phyloP scores from a whole-genome alignment of 2,329 filamentous ascomycete species.

The Alternaria sp. region DNA sequence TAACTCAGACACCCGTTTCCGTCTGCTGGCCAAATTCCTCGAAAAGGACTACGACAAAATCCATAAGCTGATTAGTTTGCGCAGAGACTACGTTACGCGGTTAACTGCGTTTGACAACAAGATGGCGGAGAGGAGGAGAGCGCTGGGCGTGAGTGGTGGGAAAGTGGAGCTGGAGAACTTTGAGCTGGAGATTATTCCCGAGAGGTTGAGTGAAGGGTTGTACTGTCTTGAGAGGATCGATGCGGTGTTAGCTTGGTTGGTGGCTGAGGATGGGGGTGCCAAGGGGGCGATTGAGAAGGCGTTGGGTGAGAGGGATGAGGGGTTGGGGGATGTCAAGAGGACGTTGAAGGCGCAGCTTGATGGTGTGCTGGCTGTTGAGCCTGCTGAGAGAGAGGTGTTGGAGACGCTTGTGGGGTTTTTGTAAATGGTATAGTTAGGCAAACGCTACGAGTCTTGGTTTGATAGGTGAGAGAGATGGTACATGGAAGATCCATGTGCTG shows the following conservation, averaged over 20 bases:
- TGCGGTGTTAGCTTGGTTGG: constrained; percentile 85
- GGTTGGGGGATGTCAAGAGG: constrained; percentile 67
- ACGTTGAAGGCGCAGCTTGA: constrained; percentile 76
- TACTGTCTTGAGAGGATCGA: constrained; percentile 86
- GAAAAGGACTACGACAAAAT: constrained; percentile 94
- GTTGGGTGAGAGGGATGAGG: constrained; percentile 73
- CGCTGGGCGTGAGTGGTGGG: constrained; percentile 66
- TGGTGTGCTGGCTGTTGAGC: constrained; percentile 62
- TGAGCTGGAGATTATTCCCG: constrained; percentile 75
- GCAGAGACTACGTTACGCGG: constrained; percentile 72
- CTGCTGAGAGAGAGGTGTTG: constrained; percentile 70
- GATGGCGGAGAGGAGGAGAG: constrained; percentile 67
- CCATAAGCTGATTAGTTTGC: constrained; percentile 72
- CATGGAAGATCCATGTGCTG: background rate
- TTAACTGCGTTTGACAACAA: constrained; percentile 69
- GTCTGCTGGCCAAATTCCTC: constrained; percentile 90
- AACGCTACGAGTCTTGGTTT: background rate
- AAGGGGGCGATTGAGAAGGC: constrained; percentile 68
- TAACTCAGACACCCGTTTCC: constrained; percentile 79
- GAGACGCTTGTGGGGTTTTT: constrained; percentile 60
- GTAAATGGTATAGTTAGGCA: constrained; percentile 12
- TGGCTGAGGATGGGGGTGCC: constrained; percentile 85
- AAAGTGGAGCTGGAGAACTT: constrained; percentile 68
- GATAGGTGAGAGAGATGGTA: background rate
- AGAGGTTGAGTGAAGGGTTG: constrained; percentile 82